Evolutionary conservation across 2,329 filamentous ascomycete genomes (phyloP).

Genomic region (Helminthosporium solani): DNA sequence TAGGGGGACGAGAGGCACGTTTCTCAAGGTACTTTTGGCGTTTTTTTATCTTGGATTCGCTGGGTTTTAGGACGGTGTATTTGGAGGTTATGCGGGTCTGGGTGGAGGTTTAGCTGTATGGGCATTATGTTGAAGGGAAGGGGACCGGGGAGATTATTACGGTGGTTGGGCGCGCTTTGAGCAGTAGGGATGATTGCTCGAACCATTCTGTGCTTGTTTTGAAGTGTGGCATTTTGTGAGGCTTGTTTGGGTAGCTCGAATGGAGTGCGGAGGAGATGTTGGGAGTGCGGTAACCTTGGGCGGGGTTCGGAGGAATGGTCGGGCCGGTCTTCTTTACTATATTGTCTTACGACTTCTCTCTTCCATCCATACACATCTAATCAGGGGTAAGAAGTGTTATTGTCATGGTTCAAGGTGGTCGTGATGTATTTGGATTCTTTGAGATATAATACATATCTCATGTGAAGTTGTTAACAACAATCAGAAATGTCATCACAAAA

Average conservation of each 20-base stretch:
- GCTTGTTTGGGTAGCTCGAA: background rate
- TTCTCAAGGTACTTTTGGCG: constrained; percentile 36
- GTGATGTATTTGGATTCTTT: too few species aligned
- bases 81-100: constrained; percentile 90
- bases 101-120: constrained; percentile 9
- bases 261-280: background rate
- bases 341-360: too few species aligned
- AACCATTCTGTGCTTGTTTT: constrained; percentile 87
- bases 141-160: constrained; percentile 61
- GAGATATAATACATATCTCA: too few species aligned
- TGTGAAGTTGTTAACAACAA: too few species aligned
- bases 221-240: constrained; percentile 70
- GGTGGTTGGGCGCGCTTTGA: constrained; percentile 81
- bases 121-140: background rate
- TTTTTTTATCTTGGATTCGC: constrained; percentile 34
- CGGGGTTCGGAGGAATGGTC: constrained; percentile 4
- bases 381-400: too few species aligned
- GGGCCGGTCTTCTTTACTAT: background rate
- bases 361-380: too few species aligned
- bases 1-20: constrained; percentile 26
- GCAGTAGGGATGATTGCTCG: constrained; percentile 77
- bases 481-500: too few species aligned
- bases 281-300: constrained; percentile 1
- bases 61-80: constrained; percentile 69
- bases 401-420: too few species aligned